Conservation (phyloP, 768 basidiomycete genomes). For the Cytidiella melzeri region DNA sequence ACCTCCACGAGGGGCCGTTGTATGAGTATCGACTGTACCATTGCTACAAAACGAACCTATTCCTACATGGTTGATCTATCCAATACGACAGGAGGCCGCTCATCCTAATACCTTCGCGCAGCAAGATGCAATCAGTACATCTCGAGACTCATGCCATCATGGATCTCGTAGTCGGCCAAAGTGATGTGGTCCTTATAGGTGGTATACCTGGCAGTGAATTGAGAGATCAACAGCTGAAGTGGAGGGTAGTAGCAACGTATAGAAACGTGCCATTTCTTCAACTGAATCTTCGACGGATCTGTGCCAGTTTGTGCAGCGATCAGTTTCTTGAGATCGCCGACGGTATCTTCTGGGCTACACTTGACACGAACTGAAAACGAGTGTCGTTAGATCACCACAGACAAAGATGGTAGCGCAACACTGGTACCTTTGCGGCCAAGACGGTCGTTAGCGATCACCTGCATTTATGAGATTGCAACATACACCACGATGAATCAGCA, state of each 20-base stretch:
- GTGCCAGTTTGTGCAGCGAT: slow-evolving; percentile 97
- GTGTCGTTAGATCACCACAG: neutral
- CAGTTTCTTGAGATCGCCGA: slow-evolving; percentile 94
- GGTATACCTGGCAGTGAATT: slow-evolving; percentile 63
- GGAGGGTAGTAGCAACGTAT: neutral
- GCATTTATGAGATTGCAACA: no score
- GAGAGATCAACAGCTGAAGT: neutral
- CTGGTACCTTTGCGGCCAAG: slow-evolving; percentile 88
- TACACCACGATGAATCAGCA: no score
- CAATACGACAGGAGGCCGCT: neutral
- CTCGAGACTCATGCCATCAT: slow-evolving; percentile 91
- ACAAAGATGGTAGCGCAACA: neutral
- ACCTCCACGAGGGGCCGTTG: neutral
- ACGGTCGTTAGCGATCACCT: slow-evolving; percentile 96
- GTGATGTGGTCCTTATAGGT: slow-evolving; percentile 97
- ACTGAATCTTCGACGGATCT: slow-evolving; percentile 72
- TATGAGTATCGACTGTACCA: no score
- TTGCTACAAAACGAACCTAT: neutral
- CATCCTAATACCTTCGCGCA: no score
- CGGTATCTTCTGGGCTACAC: slow-evolving; percentile 92
- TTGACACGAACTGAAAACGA: slow-evolving; percentile 76
- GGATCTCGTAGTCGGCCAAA: slow-evolving; percentile 85
- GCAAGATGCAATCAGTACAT: slow-evolving; percentile 61
- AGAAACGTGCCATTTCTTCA: slow-evolving; percentile 88
- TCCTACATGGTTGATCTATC: neutral